Evolutionary conservation across 495 filamentous ascomycete species (phyloP), one percentile per base, ranked within the genome.

Genomic region (Parachaetomium inaequale): DNA sequence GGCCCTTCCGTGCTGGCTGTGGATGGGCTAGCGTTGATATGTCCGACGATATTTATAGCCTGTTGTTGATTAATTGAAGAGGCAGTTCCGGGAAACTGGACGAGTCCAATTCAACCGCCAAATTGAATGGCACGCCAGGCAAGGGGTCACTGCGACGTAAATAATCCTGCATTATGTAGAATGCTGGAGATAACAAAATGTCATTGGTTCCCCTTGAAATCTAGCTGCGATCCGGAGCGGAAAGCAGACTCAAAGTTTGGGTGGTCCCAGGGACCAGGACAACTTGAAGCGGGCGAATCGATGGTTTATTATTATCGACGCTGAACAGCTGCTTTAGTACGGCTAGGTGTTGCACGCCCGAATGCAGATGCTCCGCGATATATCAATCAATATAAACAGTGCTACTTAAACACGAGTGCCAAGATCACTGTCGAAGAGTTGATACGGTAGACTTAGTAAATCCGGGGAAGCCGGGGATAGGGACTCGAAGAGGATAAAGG

Each of bases 291-390:
- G 14, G 15, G 14, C n/a, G n/a, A n/a, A n/a, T 17, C 12, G 21
- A 56, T 29, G 25, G 29, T 31, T 25, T 6, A 21, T 28, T 4
- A 32, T 4, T 31, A 52, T 52, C 23, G 45, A 49, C 12, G 10
- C 23, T 28, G 19, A 19, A 25, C 25, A 19, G 29, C 17, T 23
- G 32, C 12, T 34, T 31, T 15, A 7, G 40, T 42, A 34, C 17
- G 11, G 40, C 29, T 12, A 36, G 38, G 15, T 11, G 11, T 47
- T 32, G 11, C 7, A 42, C 57, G 29, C 43, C 59, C 57, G 26
- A 53, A 69, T 53, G 19, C 11, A 47, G 60, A 66, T 62, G 58
- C 62, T 70, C 68, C 68, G 68, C 34, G 63, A 66, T 66, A 70
- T 66, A 70, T 28, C 61, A 25, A 25, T 64, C 60, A 68, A 70